Evolutionary conservation across 2,329 filamentous ascomycete species (phyloP).

Genomic region (Thermochaetoides dissita): DNA sequence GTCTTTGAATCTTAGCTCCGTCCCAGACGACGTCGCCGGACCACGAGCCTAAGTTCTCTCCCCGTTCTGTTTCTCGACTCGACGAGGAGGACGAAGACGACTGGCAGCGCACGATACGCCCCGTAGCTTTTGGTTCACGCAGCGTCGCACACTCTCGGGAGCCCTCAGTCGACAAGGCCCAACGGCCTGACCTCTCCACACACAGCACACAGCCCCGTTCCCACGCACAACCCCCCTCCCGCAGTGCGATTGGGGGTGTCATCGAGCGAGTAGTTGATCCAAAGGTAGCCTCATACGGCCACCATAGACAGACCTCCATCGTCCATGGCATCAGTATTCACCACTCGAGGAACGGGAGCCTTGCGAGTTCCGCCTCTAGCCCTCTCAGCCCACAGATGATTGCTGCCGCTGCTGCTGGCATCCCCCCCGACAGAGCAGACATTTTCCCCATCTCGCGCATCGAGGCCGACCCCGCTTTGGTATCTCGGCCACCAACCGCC

Average conservation of each 20-base stretch:
- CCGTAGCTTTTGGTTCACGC: constrained; percentile 28
- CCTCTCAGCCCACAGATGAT: constrained; percentile 82
- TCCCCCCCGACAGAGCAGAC: constrained; percentile 38
- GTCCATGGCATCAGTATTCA: constrained; percentile 72
- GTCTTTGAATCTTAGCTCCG: constrained; percentile 29
- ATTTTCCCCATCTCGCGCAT: constrained; percentile 32
- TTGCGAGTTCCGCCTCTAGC: constrained; percentile 64
- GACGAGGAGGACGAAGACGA: constrained; percentile 38
- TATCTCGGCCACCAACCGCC: constrained; percentile 32
- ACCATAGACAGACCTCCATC: constrained; percentile 93
- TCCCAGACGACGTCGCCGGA: constrained; percentile 46
- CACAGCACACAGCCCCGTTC: constrained; percentile 24
- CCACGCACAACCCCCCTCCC: constrained; percentile 27
- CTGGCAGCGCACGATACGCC: constrained; percentile 39
- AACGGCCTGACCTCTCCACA: constrained; percentile 16
- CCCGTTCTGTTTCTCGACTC: constrained; percentile 35
- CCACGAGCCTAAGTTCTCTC: constrained; percentile 40
- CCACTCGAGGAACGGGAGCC: constrained; percentile 81
- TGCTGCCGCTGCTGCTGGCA: constrained; percentile 47
- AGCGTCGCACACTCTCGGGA: constrained; percentile 40
- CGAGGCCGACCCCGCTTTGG: constrained; percentile 28
- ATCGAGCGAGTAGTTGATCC: constrained; percentile 41
- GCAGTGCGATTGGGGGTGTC: constrained; percentile 27
- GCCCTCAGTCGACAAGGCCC: constrained; percentile 42
- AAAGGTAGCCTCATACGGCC: constrained; percentile 52